Conservation (phyloP, 768 basidiomycete genomes). For the Tricholoma sp. region DNA sequence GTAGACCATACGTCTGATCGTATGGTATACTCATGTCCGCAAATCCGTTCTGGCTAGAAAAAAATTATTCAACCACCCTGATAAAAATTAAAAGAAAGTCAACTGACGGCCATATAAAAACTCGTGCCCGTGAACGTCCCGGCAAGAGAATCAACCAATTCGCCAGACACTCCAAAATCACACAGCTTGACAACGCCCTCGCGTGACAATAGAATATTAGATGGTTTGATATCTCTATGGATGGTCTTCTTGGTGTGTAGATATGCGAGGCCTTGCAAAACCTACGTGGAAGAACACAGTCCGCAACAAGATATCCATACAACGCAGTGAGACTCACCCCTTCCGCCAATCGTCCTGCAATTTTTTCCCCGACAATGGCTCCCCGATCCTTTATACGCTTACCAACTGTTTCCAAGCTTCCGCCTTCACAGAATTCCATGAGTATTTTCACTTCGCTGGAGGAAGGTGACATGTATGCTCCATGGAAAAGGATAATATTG, state of each 20-base stretch:
- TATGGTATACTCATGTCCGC: slow-evolving; percentile 88
- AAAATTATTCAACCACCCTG: slow-evolving; percentile 10
- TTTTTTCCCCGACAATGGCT: slow-evolving; percentile 78
- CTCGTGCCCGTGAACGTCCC: slow-evolving; percentile 98
- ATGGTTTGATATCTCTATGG: slow-evolving; percentile 94
- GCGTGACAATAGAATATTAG: slow-evolving; percentile 84
- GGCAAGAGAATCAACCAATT: slow-evolving; percentile 85
- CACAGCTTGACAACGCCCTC: slow-evolving; percentile 88
- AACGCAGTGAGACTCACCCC: slow-evolving; percentile 51
- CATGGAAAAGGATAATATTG: slow-evolving; percentile 90
- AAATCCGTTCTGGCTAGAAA: slow-evolving; percentile 85
- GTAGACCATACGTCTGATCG: slow-evolving; percentile 98
- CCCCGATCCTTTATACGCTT: slow-evolving; percentile 76
- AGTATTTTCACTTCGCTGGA: slow-evolving; percentile 92
- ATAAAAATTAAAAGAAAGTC: neutral
- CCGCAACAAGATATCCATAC: neutral
- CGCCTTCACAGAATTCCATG: slow-evolving; percentile 88
- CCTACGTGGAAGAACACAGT: slow-evolving; percentile 31
- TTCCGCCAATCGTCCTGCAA: slow-evolving; percentile 89
- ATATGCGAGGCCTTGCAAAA: slow-evolving; percentile 89
- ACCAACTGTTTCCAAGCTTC: slow-evolving; percentile 86
- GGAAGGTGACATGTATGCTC: slow-evolving; percentile 84
- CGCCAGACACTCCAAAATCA: slow-evolving; percentile 98
- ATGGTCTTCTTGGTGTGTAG: slow-evolving; percentile 89
- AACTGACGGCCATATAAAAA: slow-evolving; percentile 96